Evolutionary conservation across 2,329 filamentous ascomycete species (phyloP).

Genomic region (Beauveria sp.): DNA sequence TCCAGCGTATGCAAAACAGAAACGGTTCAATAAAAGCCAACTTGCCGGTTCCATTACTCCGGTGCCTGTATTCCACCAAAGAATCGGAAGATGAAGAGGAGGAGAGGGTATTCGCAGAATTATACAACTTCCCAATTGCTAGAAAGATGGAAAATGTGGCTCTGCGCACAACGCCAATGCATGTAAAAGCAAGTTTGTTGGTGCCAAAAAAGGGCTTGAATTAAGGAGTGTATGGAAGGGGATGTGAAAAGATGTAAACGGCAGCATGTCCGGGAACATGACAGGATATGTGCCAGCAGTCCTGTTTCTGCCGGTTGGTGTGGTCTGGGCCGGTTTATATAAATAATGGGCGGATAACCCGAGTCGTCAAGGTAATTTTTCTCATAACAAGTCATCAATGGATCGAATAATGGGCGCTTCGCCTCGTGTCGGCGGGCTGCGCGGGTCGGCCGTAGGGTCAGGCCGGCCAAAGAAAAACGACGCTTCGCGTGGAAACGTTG

Average conservation of each 20-base stretch:
- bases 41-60: background rate
- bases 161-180: slow-evolving; percentile 15
- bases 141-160: background rate
- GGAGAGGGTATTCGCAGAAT: background rate
- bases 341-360: background rate
- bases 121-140: background rate
- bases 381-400: slow-evolving; percentile 68
- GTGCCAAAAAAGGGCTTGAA: background rate
- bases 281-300: slow-evolving; percentile 5
- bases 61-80: background rate
- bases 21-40: slow-evolving; percentile 2
- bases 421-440: slow-evolving; percentile 67
- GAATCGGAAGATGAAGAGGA: background rate
- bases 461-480: slow-evolving; percentile 46
- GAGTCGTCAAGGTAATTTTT: slow-evolving; percentile 4
- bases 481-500: slow-evolving; percentile 46
- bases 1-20: background rate
- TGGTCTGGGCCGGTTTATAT: background rate
- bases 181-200: background rate
- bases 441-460: slow-evolving; percentile 52
- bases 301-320: slow-evolving; percentile 1
- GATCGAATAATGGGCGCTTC: slow-evolving; percentile 69
- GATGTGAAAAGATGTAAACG: background rate
- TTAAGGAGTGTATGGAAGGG: background rate
- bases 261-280: background rate